phyloP scores from a whole-genome alignment of 179 eudicot genomes.

The Corrigiola litoralis region DNA sequence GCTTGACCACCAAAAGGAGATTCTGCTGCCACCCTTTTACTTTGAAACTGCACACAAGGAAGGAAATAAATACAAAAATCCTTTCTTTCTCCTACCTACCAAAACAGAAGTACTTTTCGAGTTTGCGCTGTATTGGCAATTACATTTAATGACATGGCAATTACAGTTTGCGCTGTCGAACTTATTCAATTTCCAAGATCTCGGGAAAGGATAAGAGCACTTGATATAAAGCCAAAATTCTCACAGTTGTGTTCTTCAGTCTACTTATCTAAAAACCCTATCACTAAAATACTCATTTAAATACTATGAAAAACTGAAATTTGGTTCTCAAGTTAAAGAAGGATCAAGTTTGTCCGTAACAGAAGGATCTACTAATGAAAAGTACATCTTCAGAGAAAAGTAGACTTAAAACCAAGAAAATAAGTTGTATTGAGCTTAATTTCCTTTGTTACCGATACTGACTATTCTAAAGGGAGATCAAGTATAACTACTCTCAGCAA shows the following conservation, averaged over 20 bases:
- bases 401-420: neutral
- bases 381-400: neutral
- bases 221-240: neutral
- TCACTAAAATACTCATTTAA: neutral
- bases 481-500: no score
- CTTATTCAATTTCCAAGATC: no score
- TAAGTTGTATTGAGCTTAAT: neutral
- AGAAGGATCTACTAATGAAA: neutral
- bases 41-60: slow-evolving; percentile 50
- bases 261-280: neutral
- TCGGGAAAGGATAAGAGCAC: no score
- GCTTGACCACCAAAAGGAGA: slow-evolving; percentile 40
- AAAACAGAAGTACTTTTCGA: no score
- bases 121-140: no score
- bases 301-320: neutral
- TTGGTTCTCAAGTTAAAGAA: neutral
- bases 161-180: no score
- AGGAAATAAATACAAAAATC: neutral
- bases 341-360: neutral
- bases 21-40: slow-evolving; percentile 52
- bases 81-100: neutral
- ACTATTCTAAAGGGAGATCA: neutral
- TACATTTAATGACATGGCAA: no score
- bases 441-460: neutral
- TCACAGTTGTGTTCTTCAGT: neutral